phyloP scores from a whole-genome alignment of 208 protist genomes.

The Endotrypanum monterogeii region DNA sequence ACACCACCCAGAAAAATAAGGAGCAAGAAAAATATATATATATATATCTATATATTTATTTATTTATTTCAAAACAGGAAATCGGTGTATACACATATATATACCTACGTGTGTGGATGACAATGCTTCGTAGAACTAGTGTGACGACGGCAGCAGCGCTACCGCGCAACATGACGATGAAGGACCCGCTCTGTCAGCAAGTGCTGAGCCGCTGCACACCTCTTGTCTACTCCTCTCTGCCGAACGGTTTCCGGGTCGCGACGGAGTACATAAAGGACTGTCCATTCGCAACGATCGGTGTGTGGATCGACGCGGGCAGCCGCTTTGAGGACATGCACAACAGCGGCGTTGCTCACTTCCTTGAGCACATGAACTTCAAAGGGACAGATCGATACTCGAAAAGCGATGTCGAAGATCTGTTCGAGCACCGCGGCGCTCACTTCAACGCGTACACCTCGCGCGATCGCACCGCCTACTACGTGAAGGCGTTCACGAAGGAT shows the following conservation, averaged over 20 bases:
- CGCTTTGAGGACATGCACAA: conserved; percentile 96
- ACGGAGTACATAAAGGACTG: conserved; percentile 91
- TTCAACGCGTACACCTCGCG: conserved; percentile 99
- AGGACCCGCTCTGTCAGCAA: conserved; percentile 48
- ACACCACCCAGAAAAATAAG: too few relatives aligned
- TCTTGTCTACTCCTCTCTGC: conserved; percentile 91
- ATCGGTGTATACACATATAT: neutral
- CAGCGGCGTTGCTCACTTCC: conserved; percentile 98
- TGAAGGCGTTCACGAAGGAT: conserved; percentile 95
- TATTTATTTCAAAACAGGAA: too few relatives aligned
- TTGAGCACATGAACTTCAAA: conserved; percentile 99
- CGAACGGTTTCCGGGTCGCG: conserved; percentile 97
- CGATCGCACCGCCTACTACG: conserved; percentile 97
- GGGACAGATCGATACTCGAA: conserved; percentile 94
- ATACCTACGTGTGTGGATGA: neutral
- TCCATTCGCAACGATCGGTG: conserved; percentile 95
- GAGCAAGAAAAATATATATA: too few relatives aligned
- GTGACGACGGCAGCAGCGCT: neutral
- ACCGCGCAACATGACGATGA: conserved; percentile 60
- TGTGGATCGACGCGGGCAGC: conserved; percentile 98
- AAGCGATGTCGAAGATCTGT: conserved; percentile 90
- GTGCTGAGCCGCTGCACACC: conserved; percentile 69
- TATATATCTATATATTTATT: too few relatives aligned
- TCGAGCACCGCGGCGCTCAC: conserved; percentile 97
- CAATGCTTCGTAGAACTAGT: conserved; percentile 21